These are phyloP conservation scores for Emydomyces testavorans DNA, from an alignment of 2,329 filamentous ascomycete species.

Conservation along the genomic window DNA sequence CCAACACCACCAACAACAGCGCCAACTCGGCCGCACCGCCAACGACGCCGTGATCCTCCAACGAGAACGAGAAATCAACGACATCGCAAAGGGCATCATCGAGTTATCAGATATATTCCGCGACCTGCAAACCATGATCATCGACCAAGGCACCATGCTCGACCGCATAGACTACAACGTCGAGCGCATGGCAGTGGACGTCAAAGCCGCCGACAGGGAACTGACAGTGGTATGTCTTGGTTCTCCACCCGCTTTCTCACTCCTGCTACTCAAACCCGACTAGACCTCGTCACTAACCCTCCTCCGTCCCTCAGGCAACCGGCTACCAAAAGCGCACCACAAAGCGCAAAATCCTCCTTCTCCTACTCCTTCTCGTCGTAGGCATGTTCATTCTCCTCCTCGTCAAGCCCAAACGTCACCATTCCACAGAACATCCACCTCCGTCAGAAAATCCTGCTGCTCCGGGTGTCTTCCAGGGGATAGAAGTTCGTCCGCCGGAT, in stretches of 20 bases:
- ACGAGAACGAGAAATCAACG: slow-evolving; percentile 90
- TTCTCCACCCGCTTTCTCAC: not conserved
- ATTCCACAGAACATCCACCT: slow-evolving; percentile 19
- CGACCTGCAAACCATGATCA: slow-evolving; percentile 89
- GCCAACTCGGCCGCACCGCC: slow-evolving; percentile 43
- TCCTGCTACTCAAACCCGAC: not conserved
- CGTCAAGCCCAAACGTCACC: slow-evolving; percentile 57
- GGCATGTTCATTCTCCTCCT: slow-evolving; percentile 76
- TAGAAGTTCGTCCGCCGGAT: slow-evolving; percentile 12
- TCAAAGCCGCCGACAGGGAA: slow-evolving; percentile 87
- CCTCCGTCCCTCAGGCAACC: slow-evolving; percentile 47
- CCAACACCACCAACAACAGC: slow-evolving; percentile 43
- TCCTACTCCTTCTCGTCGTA: slow-evolving; percentile 72
- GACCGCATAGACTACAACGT: slow-evolving; percentile 98
- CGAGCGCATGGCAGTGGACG: slow-evolving; percentile 84
- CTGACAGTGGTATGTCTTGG: slow-evolving; percentile 53
- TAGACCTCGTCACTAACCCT: not conserved
- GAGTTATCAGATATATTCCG: slow-evolving; percentile 94
- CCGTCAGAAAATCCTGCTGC: slow-evolving; percentile 20
- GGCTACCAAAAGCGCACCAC: slow-evolving; percentile 79
- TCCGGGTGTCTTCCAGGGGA: slow-evolving; percentile 1
- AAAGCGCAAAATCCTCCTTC: slow-evolving; percentile 83
- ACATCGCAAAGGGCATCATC: slow-evolving; percentile 96
- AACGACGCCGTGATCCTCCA: slow-evolving; percentile 81
- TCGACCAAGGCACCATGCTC: slow-evolving; percentile 80